Base-by-base conservation (phyloP, 2,329 filamentous ascomycete species). In the Chaetomiaceae sp. region DNA sequence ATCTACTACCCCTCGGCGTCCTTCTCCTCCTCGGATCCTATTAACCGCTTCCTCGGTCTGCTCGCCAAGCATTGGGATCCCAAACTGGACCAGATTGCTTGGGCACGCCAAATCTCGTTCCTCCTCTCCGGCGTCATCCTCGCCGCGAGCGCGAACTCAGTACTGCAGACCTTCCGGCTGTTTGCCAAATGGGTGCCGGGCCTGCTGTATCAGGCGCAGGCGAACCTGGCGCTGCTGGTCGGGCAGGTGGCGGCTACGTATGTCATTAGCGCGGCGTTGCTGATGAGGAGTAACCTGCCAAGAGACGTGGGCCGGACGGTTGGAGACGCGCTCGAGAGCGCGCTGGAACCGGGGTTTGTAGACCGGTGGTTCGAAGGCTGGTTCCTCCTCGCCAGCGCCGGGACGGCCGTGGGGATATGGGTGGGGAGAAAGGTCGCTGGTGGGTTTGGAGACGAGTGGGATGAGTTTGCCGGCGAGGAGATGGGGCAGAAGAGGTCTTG, bases 331-430 rank as follows among this genome's bases (percentile, higher is more conserved):
- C 71, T 95, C 27, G 84, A 88, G 38, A 87, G 87, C 18, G 87
- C 89, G 14, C 74, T 95, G 8, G 85, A 89, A 62, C 81, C 82
- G 6, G 75, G 75, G 0, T 89, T 89, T 62, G 86, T 89, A 5
- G 84, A 95, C 63, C 77, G 81, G 27, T 95, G 90, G 90, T 95
- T 95, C 61, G 90, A 95, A 67, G 84, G 82, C 7, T 92, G 89
- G 85, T 95, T 95, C 67, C 69, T 95, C 51, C 66, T 84, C 2
- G 85, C 86, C 5, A 86, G 84, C 57, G 72, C 75, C 0, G 64
- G 78, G 11, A 94, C 89, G 1, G 83, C 78, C 1, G 64, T 80
- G n/a, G 89, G 87, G 0, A 83, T 95, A 20, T 88, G 86, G 77
- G 66, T 90, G 4, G 86, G 87, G 0, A 77, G 82, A 56, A 84